Conservation (phyloP, 441 rosid species). For the Arabidopsis lyrata region DNA sequence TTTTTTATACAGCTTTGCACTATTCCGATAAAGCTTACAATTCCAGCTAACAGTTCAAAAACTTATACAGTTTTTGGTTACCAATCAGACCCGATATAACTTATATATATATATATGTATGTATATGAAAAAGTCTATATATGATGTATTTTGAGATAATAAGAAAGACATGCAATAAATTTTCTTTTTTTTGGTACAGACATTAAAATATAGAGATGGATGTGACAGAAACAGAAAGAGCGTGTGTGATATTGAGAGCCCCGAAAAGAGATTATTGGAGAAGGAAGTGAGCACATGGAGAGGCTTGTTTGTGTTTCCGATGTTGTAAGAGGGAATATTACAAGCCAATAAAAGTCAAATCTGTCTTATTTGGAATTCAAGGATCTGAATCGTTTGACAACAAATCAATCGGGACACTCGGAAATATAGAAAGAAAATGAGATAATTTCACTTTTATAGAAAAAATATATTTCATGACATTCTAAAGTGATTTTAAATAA, state of each 20-base stretch:
- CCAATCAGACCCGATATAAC: too few species aligned
- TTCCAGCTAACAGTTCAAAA: too few species aligned
- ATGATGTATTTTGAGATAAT: neutral
- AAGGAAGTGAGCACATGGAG: slow-evolving; percentile 47
- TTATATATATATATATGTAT: neutral
- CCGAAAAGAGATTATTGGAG: slow-evolving; percentile 45
- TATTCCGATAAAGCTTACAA: too few species aligned
- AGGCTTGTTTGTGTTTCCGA: slow-evolving; percentile 44
- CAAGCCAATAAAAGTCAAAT: slow-evolving; percentile 48
- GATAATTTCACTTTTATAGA: neutral
- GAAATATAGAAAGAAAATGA: neutral
- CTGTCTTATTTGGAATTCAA: slow-evolving; percentile 36
- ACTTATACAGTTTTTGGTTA: too few species aligned
- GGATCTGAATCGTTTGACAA: slow-evolving; percentile 22
- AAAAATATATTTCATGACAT: neutral
- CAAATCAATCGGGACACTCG: slow-evolving; percentile 21
- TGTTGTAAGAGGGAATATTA: slow-evolving; percentile 40
- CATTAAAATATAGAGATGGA: slow-evolving; percentile 22
- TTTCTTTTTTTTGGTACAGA: neutral
- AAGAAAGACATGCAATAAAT: slow-evolving; percentile 27
- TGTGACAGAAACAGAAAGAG: slow-evolving; percentile 45
- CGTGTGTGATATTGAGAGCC: slow-evolving; percentile 40
- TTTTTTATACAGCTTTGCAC: too few species aligned
- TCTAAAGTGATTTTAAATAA: neutral
- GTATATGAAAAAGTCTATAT: too few species aligned